A percentile compares a stretch with the other conserved stretches of the same genome.
Evolutionary conservation across 179 eudicot genomes (phyloP).

Genomic region (Beta macrorhiza): DNA sequence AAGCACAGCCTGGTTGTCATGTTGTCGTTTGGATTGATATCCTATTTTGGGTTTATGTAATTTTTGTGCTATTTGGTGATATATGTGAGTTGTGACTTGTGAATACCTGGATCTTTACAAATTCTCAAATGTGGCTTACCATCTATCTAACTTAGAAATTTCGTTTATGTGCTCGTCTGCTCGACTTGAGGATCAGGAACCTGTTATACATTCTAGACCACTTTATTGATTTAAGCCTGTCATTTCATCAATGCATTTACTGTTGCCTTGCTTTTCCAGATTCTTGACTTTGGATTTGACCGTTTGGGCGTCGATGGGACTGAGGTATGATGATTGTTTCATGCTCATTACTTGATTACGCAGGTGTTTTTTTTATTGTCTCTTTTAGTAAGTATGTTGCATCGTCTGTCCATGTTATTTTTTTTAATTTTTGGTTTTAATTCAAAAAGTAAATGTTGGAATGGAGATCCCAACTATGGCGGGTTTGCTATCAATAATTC

Average conservation of each 20-base stretch:
- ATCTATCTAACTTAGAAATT: not conserved
- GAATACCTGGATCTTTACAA: not conserved
- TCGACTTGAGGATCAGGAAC: not conserved
- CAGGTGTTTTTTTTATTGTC: not conserved
- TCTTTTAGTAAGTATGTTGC: not conserved
- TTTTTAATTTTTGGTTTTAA: too few relatives aligned
- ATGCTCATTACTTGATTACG: not conserved
- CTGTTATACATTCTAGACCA: not conserved
- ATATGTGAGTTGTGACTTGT: not conserved
- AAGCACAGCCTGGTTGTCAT: not conserved
- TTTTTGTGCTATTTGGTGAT: not conserved
- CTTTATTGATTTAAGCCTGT: not conserved
- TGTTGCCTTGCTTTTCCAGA: conserved; percentile 42
- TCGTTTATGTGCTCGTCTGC: not conserved
- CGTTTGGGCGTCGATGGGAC: conserved; percentile 81
- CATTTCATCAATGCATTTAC: not conserved
- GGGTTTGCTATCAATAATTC: too few relatives aligned
- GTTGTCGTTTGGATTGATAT: not conserved
- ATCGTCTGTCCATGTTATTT: not conserved
- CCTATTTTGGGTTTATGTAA: not conserved
- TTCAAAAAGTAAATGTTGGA: too few relatives aligned
- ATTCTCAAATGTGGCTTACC: not conserved
- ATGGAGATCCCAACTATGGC: too few relatives aligned
- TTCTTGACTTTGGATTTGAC: conserved; percentile 96
- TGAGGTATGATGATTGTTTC: conserved; percentile 52